Conservation (phyloP, 306 rosid genomes). For the Trifolium dubium region DNA sequence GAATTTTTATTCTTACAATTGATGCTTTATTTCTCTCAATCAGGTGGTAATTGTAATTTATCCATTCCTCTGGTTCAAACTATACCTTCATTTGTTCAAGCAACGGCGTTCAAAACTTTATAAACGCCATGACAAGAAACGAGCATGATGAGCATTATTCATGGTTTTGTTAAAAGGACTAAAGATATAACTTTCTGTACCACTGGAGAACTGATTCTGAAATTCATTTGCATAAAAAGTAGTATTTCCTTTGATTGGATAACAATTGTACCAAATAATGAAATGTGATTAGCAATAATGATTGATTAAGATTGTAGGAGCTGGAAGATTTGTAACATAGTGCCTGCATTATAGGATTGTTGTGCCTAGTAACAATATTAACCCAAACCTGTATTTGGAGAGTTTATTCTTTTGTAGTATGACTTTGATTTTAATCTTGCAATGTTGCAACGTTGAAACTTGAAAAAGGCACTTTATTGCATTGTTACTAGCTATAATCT, state of each 20-base stretch:
- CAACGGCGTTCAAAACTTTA: slow-evolving; percentile 79
- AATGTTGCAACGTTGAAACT: too few species aligned
- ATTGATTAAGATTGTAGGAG: slow-evolving; percentile 9
- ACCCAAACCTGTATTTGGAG: background rate
- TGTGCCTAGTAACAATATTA: background rate
- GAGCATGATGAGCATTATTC: slow-evolving; percentile 39
- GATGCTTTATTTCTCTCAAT: slow-evolving; percentile 32
- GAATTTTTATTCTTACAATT: slow-evolving; percentile 23
- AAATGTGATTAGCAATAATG: slow-evolving; percentile 18
- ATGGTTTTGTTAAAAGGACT: slow-evolving; percentile 9
- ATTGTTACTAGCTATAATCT: too few species aligned
- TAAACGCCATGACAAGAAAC: slow-evolving; percentile 60
- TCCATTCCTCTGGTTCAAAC: slow-evolving; percentile 79
- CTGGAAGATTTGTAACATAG: background rate
- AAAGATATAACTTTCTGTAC: slow-evolving; percentile 14
- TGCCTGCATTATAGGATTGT: background rate
- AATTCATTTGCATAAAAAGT: slow-evolving; percentile 23
- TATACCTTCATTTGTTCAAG: slow-evolving; percentile 86
- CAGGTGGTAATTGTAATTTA: slow-evolving; percentile 77
- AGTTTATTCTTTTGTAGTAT: background rate
- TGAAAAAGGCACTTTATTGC: too few species aligned
- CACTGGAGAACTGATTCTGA: slow-evolving; percentile 38
- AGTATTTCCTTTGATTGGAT: slow-evolving; percentile 7
- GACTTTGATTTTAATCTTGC: too few species aligned
- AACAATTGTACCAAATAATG: slow-evolving; percentile 16